A percentile compares a stretch with the other conserved stretches of the same genome.
These are phyloP conservation scores for Umbelopsis vinacea DNA, from an alignment of 192 early-diverging fungal species.

Conservation along the genomic window DNA sequence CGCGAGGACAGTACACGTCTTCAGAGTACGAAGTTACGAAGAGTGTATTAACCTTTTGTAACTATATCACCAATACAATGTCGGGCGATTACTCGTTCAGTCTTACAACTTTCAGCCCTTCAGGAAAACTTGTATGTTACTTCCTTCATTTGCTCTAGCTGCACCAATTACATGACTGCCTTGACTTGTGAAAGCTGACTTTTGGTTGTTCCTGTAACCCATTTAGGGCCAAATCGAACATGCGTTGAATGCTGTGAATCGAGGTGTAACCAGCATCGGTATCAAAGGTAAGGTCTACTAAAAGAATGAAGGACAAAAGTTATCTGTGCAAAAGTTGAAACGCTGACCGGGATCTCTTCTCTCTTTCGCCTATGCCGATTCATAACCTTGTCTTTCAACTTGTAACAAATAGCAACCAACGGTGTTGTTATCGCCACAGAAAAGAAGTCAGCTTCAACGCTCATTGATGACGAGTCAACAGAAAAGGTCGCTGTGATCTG, in stretches of 20 bases:
- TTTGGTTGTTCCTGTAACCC: not conserved
- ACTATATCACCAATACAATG: conserved; percentile 36
- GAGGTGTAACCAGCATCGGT: conserved; percentile 90
- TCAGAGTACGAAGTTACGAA: not conserved
- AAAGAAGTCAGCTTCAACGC: conserved; percentile 89
- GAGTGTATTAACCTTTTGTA: not conserved
- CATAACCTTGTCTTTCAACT: not conserved
- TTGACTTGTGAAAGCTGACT: not conserved
- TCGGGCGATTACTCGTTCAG: conserved; percentile 92
- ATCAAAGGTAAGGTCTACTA: conserved; percentile 77
- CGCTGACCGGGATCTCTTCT: not conserved
- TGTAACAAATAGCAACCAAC: conserved; percentile 74
- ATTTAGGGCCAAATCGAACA: conserved; percentile 87
- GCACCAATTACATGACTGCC: not conserved
- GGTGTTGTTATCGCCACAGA: conserved; percentile 98
- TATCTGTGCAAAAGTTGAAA: not conserved
- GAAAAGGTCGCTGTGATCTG: conserved; percentile 92
- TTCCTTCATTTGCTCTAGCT: no score
- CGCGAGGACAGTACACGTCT: conserved; percentile 19
- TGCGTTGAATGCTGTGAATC: conserved; percentile 89
- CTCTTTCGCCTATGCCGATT: not conserved
- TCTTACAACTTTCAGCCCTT: conserved; percentile 98
- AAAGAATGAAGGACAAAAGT: no score
- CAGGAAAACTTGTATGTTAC: conserved; percentile 88
- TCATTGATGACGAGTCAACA: conserved; percentile 92